Base-by-base conservation (phyloP, 345 rosid genomes). In the Pistacia atlantica region DNA sequence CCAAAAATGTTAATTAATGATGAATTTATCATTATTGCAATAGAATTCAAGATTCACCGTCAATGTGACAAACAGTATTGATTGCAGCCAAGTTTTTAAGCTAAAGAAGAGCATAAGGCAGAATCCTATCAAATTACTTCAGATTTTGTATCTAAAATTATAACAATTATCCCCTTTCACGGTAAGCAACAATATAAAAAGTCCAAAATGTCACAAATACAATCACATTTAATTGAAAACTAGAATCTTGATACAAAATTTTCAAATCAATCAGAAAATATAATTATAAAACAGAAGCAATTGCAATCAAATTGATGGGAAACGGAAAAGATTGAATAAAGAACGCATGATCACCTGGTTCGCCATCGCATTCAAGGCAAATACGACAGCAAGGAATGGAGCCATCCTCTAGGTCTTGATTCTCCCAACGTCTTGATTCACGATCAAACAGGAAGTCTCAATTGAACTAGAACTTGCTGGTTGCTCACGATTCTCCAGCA, bases 321-420 rank as follows among this genome's bases (percentile, higher is more conserved):
- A 17, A 65, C 6, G 13, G 17, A 69, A 1, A 38, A 16, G 2
- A 20, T 20, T 7, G 31, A 5, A 61, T 4, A 62, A 45, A 48
- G 51, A 45, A 62, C 10, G 14, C 49, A n/a, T 45, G 13, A 59
- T 20, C 69, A 88, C 96, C 96, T 74, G 84, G 79, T 75, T 95
- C 92, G 57, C 92, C 81, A 72, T 95, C 98, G 80, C 88, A 81
- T 86, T 95, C 99, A 18, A 95, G 91, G 81, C 99, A 95, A 77
- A 95, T 93, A 58, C 99, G 96, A 72, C 98, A 95, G 71, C 91
- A 83, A 76, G 97, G 92, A 80, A 87, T 66, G 37, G 93, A 87
- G 71, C 77, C 92, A 28, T 79, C 86, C 82, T 95, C 99, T 18
- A 90, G 57, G 86, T 93, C 95, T 13, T 86, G 93, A 55, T 20